Conservation (phyloP, 2,329 filamentous ascomycete genomes). For the Alternaria ethzedia region DNA sequence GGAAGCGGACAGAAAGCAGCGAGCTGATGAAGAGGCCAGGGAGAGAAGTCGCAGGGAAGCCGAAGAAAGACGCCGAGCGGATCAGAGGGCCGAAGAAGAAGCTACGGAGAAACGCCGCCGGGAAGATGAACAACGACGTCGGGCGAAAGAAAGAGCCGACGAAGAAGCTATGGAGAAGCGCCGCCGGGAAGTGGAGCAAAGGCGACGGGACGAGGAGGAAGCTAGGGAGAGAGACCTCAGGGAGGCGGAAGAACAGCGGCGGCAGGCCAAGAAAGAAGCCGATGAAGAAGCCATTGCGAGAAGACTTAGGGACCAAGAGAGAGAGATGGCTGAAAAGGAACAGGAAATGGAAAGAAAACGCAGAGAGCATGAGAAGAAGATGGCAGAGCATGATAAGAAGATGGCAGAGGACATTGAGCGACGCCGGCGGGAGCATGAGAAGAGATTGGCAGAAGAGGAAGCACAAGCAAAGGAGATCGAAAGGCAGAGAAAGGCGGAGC, state of each 20-base stretch:
- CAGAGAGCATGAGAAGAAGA: neutral
- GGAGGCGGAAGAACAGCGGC: neutral
- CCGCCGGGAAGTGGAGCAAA: neutral
- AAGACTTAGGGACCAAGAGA: neutral
- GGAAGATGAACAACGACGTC: neutral
- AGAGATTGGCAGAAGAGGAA: neutral
- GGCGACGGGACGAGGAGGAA: neutral
- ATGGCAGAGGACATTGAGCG: neutral
- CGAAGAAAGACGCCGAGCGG: neutral
- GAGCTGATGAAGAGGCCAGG: neutral
- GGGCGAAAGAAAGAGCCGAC: neutral
- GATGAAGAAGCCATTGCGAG: neutral
- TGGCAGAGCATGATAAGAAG: neutral
- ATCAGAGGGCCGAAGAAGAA: constrained; percentile 1
- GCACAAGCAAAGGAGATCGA: neutral
- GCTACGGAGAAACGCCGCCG: neutral
- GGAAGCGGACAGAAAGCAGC: neutral
- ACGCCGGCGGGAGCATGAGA: constrained; percentile 4
- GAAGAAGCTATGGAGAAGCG: neutral
- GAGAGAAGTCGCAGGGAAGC: neutral
- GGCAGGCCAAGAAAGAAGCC: neutral
- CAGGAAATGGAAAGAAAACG: constrained; percentile 7
- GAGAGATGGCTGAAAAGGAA: neutral
- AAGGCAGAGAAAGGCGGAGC: constrained; percentile 4
- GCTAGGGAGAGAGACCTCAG: neutral